Evolutionary conservation across 208 protist genomes (phyloP).

Genomic region (Acanthamoeba lenticulata): DNA sequence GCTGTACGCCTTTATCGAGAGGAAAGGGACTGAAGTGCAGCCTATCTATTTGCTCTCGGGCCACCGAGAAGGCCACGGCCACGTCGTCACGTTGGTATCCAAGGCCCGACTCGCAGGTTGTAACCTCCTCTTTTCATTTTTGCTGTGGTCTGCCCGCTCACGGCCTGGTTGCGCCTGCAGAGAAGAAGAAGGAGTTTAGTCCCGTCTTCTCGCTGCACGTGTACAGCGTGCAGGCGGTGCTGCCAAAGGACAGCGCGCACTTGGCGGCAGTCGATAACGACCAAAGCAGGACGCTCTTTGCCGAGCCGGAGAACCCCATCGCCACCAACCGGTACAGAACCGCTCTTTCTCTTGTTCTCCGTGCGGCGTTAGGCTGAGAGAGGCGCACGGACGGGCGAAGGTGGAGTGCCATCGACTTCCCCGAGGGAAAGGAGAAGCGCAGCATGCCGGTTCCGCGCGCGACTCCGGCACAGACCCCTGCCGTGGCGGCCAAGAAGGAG

Average conservation of each 20-base stretch:
- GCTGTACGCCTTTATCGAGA: slow-evolving; percentile 56
- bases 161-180: not conserved
- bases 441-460: not conserved
- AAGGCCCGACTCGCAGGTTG: slow-evolving; percentile 27
- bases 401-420: slow-evolving; percentile 40
- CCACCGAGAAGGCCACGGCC: not conserved
- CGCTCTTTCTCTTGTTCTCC: too few species aligned
- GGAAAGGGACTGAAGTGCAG: slow-evolving; percentile 42
- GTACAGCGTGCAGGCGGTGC: slow-evolving; percentile 68
- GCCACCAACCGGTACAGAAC: not conserved
- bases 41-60: slow-evolving; percentile 62
- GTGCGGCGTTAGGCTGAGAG: too few species aligned
- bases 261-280: slow-evolving; percentile 53
- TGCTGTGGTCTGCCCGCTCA: not conserved
- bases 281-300: slow-evolving; percentile 14
- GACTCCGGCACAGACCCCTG: not conserved
- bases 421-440: not conserved
- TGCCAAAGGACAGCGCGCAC: slow-evolving; percentile 64
- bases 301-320: not conserved
- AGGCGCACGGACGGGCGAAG: too few species aligned
- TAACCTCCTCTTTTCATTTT: not conserved
- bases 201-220: slow-evolving; percentile 57
- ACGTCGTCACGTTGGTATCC: slow-evolving; percentile 38
- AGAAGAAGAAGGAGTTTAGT: slow-evolving; percentile 39
- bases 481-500: not conserved